These are phyloP conservation scores for Botrytis fabae DNA, from an alignment of 2,329 filamentous ascomycete species.

Conservation along the genomic window DNA sequence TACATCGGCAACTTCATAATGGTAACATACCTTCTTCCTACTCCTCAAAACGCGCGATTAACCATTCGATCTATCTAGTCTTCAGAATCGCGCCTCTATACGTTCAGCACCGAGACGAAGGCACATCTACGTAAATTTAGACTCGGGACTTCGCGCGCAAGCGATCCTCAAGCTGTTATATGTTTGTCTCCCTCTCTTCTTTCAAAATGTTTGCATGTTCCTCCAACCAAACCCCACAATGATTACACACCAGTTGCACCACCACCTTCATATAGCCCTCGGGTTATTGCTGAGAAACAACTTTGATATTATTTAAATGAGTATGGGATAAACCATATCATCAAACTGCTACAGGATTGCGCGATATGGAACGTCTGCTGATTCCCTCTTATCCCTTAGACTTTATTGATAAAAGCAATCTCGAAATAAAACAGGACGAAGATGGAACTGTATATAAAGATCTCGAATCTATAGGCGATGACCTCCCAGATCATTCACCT, in stretches of 20 bases:
- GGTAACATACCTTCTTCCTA: neutral
- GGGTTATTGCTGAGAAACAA: slow-evolving; percentile 22
- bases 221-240: neutral
- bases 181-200: slow-evolving; percentile 63
- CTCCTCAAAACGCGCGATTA: neutral
- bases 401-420: slow-evolving; percentile 83
- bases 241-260: slow-evolving; percentile 9
- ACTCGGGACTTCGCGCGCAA: slow-evolving; percentile 82
- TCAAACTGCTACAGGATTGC: neutral
- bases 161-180: slow-evolving; percentile 85
- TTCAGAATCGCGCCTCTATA: slow-evolving; percentile 87
- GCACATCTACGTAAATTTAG: slow-evolving; percentile 93
- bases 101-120: slow-evolving; percentile 87
- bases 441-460: slow-evolving; percentile 75
- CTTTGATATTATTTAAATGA: slow-evolving; percentile 30
- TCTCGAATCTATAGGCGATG: slow-evolving; percentile 78
- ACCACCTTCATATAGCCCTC: slow-evolving; percentile 2
- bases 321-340: neutral
- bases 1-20: neutral
- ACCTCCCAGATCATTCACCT: slow-evolving; percentile 88
- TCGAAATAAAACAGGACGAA: slow-evolving; percentile 85
- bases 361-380: neutral
- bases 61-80: slow-evolving; percentile 29
- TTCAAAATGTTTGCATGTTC: slow-evolving; percentile 14
- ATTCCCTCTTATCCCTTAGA: slow-evolving; percentile 51